Base-by-base conservation (phyloP, 495 filamentous ascomycete genomes). In the Xylaria palmicola region DNA sequence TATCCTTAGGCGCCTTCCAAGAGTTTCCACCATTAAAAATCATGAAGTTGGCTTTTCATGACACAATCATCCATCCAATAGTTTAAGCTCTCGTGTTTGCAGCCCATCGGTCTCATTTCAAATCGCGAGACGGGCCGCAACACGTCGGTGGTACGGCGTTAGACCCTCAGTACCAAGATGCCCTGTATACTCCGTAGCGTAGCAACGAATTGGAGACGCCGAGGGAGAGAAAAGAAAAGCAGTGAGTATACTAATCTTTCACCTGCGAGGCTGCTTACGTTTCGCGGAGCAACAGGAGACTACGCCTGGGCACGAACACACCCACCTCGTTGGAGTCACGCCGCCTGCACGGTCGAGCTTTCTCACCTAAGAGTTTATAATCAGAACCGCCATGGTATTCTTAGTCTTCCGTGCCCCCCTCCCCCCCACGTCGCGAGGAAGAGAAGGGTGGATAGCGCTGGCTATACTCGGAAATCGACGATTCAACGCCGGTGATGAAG, bases 131-230 rank as follows among this genome's bases (percentile, higher is more conserved):
- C 29, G n/a, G n/a, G n/a, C n/a, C n/a, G n/a, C n/a, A n/a, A n/a
- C n/a, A n/a, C n/a, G n/a, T n/a, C n/a, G n/a, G 32, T 5, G 5
- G 10, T 34, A 6, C 10, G 48, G 27, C n/a, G 3, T 39, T 36
- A n/a, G 26, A 6, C n/a, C n/a, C n/a, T n/a, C 20, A 24, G 9
- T 22, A 12, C 13, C 29, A 20, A 40, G 36, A 17, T 24, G 32
- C 30, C 22, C 17, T 43, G 27, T 1, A 56, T 15, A n/a, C n/a
- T n/a, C n/a, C n/a, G n/a, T n/a, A 56, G 27, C 17, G 19, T 26
- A 17, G 20, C 20, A 60, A 54, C 58, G 58, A 60, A 60, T 60
- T 60, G 58, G 58, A 44, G 39, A 60, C 58, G 58, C 58, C 58
- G 58, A 60, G n/a, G n/a, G n/a, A n/a, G n/a, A n/a, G n/a, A n/a